phyloP scores from a whole-genome alignment of 768 basidiomycete genomes.

The Boletus speciosus region DNA sequence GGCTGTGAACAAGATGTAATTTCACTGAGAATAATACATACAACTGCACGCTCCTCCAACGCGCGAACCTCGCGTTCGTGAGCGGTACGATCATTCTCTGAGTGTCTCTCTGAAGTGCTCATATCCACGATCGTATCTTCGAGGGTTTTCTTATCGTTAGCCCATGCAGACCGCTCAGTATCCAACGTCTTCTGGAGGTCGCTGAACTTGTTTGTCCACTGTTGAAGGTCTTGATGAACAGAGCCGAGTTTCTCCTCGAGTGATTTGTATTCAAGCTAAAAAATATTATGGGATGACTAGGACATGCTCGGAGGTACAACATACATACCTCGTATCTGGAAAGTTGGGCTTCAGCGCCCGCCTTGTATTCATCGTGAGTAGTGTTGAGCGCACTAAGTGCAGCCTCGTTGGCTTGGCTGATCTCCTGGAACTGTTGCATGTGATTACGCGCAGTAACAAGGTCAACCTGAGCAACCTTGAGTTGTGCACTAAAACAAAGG shows the following conservation, averaged over 20 bases:
- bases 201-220: slow-evolving; percentile 46
- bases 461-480: slow-evolving; percentile 78
- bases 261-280: slow-evolving; percentile 59
- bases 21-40: slow-evolving; percentile 23
- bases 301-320: no score
- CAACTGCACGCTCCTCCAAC: slow-evolving; percentile 69
- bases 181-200: slow-evolving; percentile 68
- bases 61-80: slow-evolving; percentile 65
- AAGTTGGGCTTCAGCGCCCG: slow-evolving; percentile 66
- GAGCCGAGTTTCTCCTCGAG: slow-evolving; percentile 59
- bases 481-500: slow-evolving; percentile 48
- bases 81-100: slow-evolving; percentile 57
- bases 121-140: slow-evolving; percentile 83
- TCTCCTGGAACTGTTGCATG: slow-evolving; percentile 82
- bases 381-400: slow-evolving; percentile 65
- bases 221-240: slow-evolving; percentile 51
- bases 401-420: slow-evolving; percentile 77
- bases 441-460: slow-evolving; percentile 66
- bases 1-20: neutral
- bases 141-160: slow-evolving; percentile 74
- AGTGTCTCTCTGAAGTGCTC: slow-evolving; percentile 66
- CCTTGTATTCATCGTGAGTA: slow-evolving; percentile 79
- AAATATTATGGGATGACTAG: neutral
- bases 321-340: slow-evolving; percentile 59
- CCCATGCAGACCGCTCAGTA: slow-evolving; percentile 65